Evolutionary conservation across 1,284 basidiomycete species (phyloP), one percentile per base, ranked within the genome.

Genomic region (Wallemia ichthyophaga): DNA sequence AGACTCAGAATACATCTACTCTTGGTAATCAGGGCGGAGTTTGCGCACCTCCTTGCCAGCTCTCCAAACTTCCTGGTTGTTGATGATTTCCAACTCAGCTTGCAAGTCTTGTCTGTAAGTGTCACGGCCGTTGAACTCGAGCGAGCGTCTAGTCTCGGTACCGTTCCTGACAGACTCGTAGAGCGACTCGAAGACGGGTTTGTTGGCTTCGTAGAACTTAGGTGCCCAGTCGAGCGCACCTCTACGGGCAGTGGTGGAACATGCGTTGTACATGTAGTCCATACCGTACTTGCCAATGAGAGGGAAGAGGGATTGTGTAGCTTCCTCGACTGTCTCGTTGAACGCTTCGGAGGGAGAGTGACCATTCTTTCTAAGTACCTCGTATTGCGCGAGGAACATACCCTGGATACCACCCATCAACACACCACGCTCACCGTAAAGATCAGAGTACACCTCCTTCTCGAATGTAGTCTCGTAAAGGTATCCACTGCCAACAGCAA

Each of bases 171-270:
- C 94, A 69, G 83, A 85, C 75, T 87, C 77, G 75, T 99, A 99
- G 54, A 99, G 81, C 33, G 69, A 71, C 74, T 96, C 87, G 70
- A 99, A 96, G 66, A 98, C 76, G 63, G 92, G 91, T 61, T 81
- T 69, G 76, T 91, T 92, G 63, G 88, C 80, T 73, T 85, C 81
- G 73, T 95, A 85, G 72, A 96, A 96, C 71, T 87, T 75, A 65
- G 91, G 91, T n/a, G 92, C 91, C 94, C 94, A 98, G 78, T 98
- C 94, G 61, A 94, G 83, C 56, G 91, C 91, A 69, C 92, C 94
- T 64, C 92, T 89, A 66, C 92, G 89, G 61, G 94, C 94, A 59
- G 94, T 98, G 64, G 92, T 98, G 37, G 94, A 98, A 77, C 94
- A 98, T 57, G 91, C 89, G 68, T 83, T 83, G 78, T 82, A 96